Conservation (phyloP, 805 yeast species). For the Torulaspora indica region DNA sequence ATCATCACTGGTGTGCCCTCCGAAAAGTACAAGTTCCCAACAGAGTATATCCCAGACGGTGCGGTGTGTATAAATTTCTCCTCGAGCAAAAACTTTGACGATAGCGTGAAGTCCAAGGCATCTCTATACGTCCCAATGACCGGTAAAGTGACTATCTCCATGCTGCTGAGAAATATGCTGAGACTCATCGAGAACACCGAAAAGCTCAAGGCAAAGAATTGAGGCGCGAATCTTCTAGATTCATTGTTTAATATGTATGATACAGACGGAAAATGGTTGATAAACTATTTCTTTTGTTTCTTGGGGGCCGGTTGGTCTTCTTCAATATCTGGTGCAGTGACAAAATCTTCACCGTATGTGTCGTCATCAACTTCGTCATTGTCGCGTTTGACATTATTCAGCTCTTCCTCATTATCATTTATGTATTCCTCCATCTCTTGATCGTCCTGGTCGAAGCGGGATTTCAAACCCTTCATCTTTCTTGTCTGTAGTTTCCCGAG, state of each 20-base stretch:
- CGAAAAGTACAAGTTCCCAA: slow-evolving; percentile 76
- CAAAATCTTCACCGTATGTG: slow-evolving; percentile 34
- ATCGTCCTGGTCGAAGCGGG: slow-evolving; percentile 73
- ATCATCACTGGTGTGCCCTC: slow-evolving; percentile 95
- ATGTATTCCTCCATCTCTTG: slow-evolving; percentile 42
- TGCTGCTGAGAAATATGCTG: slow-evolving; percentile 84
- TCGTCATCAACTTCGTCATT: slow-evolving; percentile 17
- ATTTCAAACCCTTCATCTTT: slow-evolving; percentile 96
- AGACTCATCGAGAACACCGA: slow-evolving; percentile 69
- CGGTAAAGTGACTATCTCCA: slow-evolving; percentile 94
- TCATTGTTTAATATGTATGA: slow-evolving; percentile 3
- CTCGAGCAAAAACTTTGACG: slow-evolving; percentile 80
- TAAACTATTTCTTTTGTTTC: slow-evolving; percentile 26
- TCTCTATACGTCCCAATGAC: slow-evolving; percentile 91
- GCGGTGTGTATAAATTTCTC: slow-evolving; percentile 89
- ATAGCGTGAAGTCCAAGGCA: slow-evolving; percentile 77
- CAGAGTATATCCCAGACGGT: slow-evolving; percentile 74
- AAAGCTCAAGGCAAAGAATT: slow-evolving; percentile 11
- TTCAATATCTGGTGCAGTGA: slow-evolving; percentile 35
- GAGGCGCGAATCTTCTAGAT: neutral
- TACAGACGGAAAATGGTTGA: slow-evolving; percentile 1
- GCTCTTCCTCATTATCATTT: slow-evolving; percentile 40
- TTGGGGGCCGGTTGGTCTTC: slow-evolving; percentile 30
- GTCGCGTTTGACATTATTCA: slow-evolving; percentile 26
- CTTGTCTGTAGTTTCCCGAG: slow-evolving; percentile 86